phyloP scores from a whole-genome alignment of 768 basidiomycete genomes.

The Auriscalpium orientale region DNA sequence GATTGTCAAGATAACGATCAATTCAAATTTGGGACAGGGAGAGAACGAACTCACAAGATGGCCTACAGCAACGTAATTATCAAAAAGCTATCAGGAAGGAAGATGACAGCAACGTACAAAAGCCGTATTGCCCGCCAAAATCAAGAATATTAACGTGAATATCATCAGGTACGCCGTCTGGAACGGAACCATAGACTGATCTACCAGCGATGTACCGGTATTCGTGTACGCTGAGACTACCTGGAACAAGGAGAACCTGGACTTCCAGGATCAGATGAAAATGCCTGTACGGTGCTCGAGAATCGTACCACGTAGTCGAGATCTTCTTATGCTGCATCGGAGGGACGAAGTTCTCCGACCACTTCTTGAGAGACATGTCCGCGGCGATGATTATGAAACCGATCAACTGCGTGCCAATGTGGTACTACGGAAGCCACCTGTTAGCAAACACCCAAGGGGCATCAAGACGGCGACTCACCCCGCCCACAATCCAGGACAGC shows the following conservation, averaged over 20 bases:
- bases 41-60: constrained; percentile 58
- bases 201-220: constrained; percentile 79
- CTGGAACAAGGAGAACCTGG: constrained; percentile 82
- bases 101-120: constrained; percentile 57
- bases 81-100: background rate
- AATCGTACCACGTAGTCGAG: constrained; percentile 54
- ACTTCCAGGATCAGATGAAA: background rate
- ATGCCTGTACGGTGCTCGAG: background rate
- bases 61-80: constrained; percentile 42
- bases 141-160: constrained; percentile 58
- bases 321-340: constrained; percentile 51
- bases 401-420: constrained; percentile 60
- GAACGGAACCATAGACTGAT: constrained; percentile 89
- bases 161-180: constrained; percentile 81
- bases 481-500: constrained; percentile 71
- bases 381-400: constrained; percentile 72
- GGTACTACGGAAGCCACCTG: constrained; percentile 50
- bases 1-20: background rate
- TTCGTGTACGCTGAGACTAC: constrained; percentile 84
- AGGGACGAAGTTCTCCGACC: constrained; percentile 52
- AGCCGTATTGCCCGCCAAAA: constrained; percentile 88
- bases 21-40: background rate
- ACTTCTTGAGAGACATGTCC: constrained; percentile 58
- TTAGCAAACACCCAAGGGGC: background rate
- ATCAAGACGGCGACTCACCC: constrained; percentile 39